Base-by-base conservation (phyloP, 2,329 filamentous ascomycete species). In the Fonsecaea pedrosoi region DNA sequence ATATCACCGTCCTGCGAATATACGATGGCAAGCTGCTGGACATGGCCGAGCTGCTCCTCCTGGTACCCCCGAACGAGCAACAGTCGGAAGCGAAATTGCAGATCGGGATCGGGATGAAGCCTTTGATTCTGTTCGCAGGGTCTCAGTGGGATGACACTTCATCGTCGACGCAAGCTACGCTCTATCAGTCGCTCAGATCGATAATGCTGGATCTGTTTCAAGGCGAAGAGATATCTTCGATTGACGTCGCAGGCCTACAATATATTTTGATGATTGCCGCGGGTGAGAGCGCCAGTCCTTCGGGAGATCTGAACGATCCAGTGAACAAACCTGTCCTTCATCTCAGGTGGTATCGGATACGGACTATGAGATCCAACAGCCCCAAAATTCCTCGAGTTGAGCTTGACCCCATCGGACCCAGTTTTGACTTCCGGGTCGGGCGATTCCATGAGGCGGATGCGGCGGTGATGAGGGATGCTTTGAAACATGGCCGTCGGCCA, bases 171-270 rank as follows among this genome's bases (percentile, higher is more conserved):
- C 69, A 71, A 45, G 70, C 71, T 40, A 90, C 92, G 74, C 89
- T 90, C 74, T 97, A 94, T 78, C 93, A 90, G 2, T 86, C 94
- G 72, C 89, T 94, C 62, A 97, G 96, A 85, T 92, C 87, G 77
- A 84, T 98, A 77, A 86, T 99, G 67, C 82, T 92, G 68, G 95
- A 99, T 80, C 89, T 98, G 76, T 98, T 99, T 85, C 90, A 90
- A 78, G 94, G 93, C 54, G 90, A 92, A 74, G 86, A 89, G 67
- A 85, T 89, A 13, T 86, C 89, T 76, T 92, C 92, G 81, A 89
- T 99, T 65, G 95, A 99, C 80, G 94, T 98, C 62, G 93, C 97
- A 80, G 95, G 95, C 21, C 81, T 99, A 75, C 94, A 96, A 80
- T 97, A 96, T 81, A 86, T 97, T 73, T 86, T 99, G 68, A 90